Evolutionary conservation across 192 early-diverging fungal genomes (phyloP), one percentile per base, ranked within the genome.

Genomic region (Coemansia sp.): DNA sequence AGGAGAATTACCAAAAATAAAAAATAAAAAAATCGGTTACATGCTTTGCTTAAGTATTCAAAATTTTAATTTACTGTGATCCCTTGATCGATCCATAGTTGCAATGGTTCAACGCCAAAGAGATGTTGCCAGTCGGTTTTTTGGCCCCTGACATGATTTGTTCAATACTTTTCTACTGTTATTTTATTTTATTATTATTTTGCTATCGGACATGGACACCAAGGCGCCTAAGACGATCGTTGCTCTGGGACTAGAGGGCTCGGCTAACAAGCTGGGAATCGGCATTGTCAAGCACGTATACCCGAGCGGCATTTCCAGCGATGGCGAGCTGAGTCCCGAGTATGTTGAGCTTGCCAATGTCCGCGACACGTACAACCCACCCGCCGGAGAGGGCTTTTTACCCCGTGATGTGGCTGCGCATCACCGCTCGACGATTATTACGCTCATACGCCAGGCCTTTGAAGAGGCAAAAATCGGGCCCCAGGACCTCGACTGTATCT

Each of bases 211-310:
- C n/a, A 63, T 63, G 61, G 61, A 63, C 20, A 42, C 61, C 38
- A 27, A 43, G 13, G 34, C 63, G 51, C 61, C 84, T 54, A 77
- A 33, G 40, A 82, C 85, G 34, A 85, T 91, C 60, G 88, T 92
- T 67, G 91, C 91, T 24, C 71, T 94, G 66, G 93, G 93, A 13
- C 87, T 91, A 63, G 93, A 95, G 79, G 95, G 95, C 38, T 94
- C 92, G 10, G 98, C 98, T 44, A 99, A 99, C 87, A 99, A 99
- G 84, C 86, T 99, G 55, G 97, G 98, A 13, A 88, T 99, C 8
- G 98, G 98, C 4, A 91, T 99, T 73, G 93, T 99, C 62, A 85
- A 88, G 59, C 96, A 98, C 72, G 66, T 76, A 3, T 83, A 85
- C 38, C 51, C 77, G 9, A 18, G 8, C 29, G 79, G 84, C 33